phyloP scores from a whole-genome alignment of 1,139 yeast species.

The Suhomyces choctaworum region DNA sequence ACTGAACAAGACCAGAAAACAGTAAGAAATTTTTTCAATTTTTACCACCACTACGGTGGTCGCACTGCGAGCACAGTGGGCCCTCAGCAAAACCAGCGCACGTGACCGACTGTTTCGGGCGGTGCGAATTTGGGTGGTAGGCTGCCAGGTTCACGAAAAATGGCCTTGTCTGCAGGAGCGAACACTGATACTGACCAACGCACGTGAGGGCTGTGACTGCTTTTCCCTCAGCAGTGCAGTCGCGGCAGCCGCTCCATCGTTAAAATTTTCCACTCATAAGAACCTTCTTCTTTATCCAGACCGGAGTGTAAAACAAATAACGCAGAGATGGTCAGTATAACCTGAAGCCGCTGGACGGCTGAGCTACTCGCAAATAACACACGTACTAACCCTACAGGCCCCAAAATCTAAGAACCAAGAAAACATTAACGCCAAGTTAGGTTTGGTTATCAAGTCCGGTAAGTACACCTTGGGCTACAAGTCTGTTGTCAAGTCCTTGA shows the following conservation, averaged over 20 bases:
- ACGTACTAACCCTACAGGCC: slow-evolving; percentile 64
- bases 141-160: too few species aligned
- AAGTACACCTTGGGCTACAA: slow-evolving; percentile 99
- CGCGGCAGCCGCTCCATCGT: slow-evolving; percentile 2
- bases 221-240: not conserved
- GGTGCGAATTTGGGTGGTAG: too few species aligned
- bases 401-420: slow-evolving; percentile 80
- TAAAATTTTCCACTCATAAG: slow-evolving; percentile 12
- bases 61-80: slow-evolving; percentile 9
- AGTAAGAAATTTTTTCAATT: slow-evolving; percentile 16
- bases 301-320: slow-evolving; percentile 82
- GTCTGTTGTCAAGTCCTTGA: slow-evolving; percentile 96
- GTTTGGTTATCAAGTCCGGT: slow-evolving; percentile 98
- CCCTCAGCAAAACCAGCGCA: too few species aligned
- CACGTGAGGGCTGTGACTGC: slow-evolving; percentile 15
- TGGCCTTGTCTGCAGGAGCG: too few species aligned
- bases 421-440: slow-evolving; percentile 97
- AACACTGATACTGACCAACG: not conserved
- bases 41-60: slow-evolving; percentile 13
- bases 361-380: not conserved
- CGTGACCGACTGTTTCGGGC: slow-evolving; percentile 7
- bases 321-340: slow-evolving; percentile 97
- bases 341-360: slow-evolving; percentile 3
- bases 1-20: slow-evolving; percentile 12
- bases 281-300: slow-evolving; percentile 39